Evolutionary conservation across 176 grass and related monocot species (phyloP).

Genomic region (Panicum miliaceum): DNA sequence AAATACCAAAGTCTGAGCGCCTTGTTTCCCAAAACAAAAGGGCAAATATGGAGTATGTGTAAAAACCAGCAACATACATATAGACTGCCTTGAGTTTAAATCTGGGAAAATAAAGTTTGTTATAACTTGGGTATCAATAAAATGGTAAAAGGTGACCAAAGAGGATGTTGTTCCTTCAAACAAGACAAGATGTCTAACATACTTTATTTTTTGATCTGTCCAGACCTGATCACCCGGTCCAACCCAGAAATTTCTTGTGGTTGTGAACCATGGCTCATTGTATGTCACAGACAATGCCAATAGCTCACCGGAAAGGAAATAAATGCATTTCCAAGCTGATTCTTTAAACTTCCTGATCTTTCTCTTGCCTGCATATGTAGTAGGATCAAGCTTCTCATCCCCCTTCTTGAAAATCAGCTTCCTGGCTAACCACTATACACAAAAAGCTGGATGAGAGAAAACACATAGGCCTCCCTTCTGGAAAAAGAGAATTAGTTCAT

Average conservation of each 20-base stretch:
- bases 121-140: neutral
- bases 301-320: constrained; percentile 82
- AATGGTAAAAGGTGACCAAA: constrained; percentile 16
- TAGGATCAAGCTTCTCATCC: constrained; percentile 38
- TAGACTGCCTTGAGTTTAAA: constrained; percentile 78
- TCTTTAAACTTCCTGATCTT: constrained; percentile 86
- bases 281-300: constrained; percentile 69
- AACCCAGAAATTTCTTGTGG: constrained; percentile 78
- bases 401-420: constrained; percentile 52
- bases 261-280: constrained; percentile 83
- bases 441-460: constrained; percentile 27
- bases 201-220: constrained; percentile 87
- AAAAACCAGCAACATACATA: constrained; percentile 89
- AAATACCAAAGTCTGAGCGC: constrained; percentile 76
- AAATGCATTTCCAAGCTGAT: constrained; percentile 82
- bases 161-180: constrained; percentile 12
- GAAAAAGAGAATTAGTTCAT: neutral
- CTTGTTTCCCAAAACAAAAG: constrained; percentile 86
- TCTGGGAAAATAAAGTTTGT: constrained; percentile 39
- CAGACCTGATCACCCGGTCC: constrained; percentile 78
- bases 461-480: neutral
- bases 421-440: constrained; percentile 58
- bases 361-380: constrained; percentile 43
- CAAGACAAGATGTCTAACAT: constrained; percentile 16
- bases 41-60: constrained; percentile 84